phyloP scores from a whole-genome alignment of 768 basidiomycete genomes.

The Obba rivulosa region DNA sequence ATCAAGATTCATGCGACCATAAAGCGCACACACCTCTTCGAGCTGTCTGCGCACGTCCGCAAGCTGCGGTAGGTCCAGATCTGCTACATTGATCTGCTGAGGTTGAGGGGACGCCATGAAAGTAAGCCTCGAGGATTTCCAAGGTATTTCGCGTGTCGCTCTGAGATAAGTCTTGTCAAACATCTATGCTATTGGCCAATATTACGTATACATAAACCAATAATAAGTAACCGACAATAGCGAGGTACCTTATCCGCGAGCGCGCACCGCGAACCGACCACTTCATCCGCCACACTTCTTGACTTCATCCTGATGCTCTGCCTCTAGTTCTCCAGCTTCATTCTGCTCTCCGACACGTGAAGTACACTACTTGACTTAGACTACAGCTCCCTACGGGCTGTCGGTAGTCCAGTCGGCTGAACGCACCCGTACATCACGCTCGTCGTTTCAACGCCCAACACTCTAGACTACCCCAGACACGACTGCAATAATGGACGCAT shows the following conservation, averaged over 20 bases:
- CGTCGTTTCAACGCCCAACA: too few relatives aligned
- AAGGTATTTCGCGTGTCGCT: not conserved
- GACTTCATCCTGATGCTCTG: too few relatives aligned
- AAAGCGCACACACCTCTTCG: conserved; percentile 62
- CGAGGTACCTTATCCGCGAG: not conserved
- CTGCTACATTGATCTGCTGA: conserved; percentile 73
- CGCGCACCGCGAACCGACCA: not conserved
- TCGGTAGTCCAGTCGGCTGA: too few relatives aligned
- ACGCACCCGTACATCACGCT: too few relatives aligned
- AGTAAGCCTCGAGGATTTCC: conserved; percentile 4
- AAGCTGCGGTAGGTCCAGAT: conserved; percentile 83
- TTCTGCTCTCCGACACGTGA: too few relatives aligned
- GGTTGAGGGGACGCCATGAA: conserved; percentile 39
- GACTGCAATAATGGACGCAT: not conserved
- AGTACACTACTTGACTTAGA: too few relatives aligned
- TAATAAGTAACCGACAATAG: too few relatives aligned
- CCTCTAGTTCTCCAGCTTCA: too few relatives aligned
- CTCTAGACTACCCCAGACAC: not conserved
- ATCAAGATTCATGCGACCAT: conserved; percentile 1
- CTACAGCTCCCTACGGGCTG: too few relatives aligned
- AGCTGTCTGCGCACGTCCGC: conserved; percentile 87
- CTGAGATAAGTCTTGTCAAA: too few relatives aligned
- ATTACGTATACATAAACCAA: too few relatives aligned
- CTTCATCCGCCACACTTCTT: not conserved
- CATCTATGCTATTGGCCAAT: too few relatives aligned